These are phyloP conservation scores for Lasiosphaeriaceae sp. DNA, from an alignment of 495 filamentous ascomycete species.

Conservation along the genomic window DNA sequence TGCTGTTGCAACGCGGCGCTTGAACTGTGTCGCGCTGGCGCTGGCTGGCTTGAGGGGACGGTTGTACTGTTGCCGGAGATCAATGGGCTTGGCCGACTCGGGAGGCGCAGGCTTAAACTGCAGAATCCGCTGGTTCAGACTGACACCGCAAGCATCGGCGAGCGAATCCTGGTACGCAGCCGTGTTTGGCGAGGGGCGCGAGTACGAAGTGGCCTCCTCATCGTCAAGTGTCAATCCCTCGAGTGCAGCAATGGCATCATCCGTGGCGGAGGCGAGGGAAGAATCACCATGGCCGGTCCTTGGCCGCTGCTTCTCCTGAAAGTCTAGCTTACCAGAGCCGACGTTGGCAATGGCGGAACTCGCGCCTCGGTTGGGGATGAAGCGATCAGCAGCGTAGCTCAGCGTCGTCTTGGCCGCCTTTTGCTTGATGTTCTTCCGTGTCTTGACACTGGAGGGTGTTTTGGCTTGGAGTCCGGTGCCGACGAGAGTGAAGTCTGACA, in stretches of 20 bases:
- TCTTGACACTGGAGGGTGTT: conserved; percentile 64
- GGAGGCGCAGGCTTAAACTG: conserved; percentile 96
- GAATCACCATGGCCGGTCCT: conserved; percentile 58
- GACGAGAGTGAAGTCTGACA: conserved; percentile 87
- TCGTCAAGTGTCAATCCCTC: conserved; percentile 67
- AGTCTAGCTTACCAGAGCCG: conserved; percentile 74
- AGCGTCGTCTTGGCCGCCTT: conserved; percentile 76
- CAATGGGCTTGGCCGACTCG: conserved; percentile 95
- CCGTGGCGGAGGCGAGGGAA: conserved; percentile 62
- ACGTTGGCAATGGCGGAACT: conserved; percentile 82
- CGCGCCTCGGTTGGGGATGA: conserved; percentile 88
- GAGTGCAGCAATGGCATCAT: conserved; percentile 73
- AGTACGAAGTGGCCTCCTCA: conserved; percentile 53
- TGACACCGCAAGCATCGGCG: conserved; percentile 88
- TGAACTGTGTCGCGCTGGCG: conserved; percentile 72
- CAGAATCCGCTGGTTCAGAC: conserved; percentile 90
- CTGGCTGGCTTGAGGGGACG: conserved; percentile 80
- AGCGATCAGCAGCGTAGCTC: conserved; percentile 83
- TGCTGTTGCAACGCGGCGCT: conserved; percentile 85
- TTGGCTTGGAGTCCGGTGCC: conserved; percentile 68
- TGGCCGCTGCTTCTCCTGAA: conserved; percentile 60
- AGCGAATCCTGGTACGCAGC: conserved; percentile 91
- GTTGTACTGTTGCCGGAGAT: conserved; percentile 96
- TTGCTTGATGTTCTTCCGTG: conserved; percentile 59
- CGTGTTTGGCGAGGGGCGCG: conserved; percentile 76